These are phyloP conservation scores for Seiridium unicorne DNA, from an alignment of 2,329 filamentous ascomycete genomes.

Conservation along the genomic window DNA sequence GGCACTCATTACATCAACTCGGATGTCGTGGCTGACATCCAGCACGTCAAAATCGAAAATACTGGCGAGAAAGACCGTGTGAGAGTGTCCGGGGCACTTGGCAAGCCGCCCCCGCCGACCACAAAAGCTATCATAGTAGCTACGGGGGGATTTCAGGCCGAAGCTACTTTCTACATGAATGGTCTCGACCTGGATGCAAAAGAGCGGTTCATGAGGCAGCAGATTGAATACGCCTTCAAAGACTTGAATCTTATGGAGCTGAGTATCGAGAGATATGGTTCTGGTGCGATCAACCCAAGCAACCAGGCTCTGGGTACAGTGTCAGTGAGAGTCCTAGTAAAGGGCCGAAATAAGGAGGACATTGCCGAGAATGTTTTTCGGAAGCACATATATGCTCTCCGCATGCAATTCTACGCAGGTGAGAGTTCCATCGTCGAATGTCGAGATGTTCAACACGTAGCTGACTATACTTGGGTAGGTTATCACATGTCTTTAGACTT, in stretches of 20 bases:
- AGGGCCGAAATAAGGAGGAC: constrained; percentile 26
- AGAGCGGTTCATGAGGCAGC: constrained; percentile 17
- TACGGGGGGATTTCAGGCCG: constrained; percentile 8
- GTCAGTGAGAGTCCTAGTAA: constrained; percentile 20
- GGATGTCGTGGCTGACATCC: constrained; percentile 36
- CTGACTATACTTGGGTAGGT: background rate
- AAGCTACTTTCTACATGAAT: constrained; percentile 2
- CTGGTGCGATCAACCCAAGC: constrained; percentile 20
- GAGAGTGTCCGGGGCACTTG: constrained; percentile 12
- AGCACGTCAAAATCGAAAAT: constrained; percentile 24
- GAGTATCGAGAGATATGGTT: constrained; percentile 28
- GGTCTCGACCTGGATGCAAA: constrained; percentile 10
- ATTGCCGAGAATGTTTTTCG: constrained; percentile 21
- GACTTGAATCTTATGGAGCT: constrained; percentile 32
- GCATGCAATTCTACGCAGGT: constrained; percentile 40
- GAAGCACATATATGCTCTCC: constrained; percentile 33
- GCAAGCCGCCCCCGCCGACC: constrained; percentile 16
- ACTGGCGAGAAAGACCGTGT: constrained; percentile 12
- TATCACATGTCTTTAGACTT: constrained; percentile 44
- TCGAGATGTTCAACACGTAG: background rate
- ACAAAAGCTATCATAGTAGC: constrained; percentile 9
- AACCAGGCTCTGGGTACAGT: constrained; percentile 33
- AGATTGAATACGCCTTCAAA: constrained; percentile 20
- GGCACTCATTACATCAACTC: constrained; percentile 42
- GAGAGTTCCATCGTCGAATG: background rate